Base-by-base conservation (phyloP, 495 filamentous ascomycete genomes). In the Podospora bellae-mahoneyi region DNA sequence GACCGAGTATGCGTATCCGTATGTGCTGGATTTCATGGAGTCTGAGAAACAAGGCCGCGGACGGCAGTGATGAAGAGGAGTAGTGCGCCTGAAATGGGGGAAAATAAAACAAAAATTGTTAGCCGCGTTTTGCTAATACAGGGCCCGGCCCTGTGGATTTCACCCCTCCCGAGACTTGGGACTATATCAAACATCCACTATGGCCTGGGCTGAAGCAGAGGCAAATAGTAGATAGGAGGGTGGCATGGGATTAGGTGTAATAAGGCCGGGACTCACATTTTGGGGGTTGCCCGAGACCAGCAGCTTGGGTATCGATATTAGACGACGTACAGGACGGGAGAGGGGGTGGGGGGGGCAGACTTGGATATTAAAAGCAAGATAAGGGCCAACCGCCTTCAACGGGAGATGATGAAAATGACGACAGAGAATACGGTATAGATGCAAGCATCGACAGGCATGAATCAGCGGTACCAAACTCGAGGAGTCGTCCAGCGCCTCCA, bases 151-250 rank as follows among this genome's bases (percentile, higher is more conserved):
- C 61, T 39, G 61, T 63, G 61, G 61, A 63, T 63, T 58, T 63
- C 61, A 39, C 32, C 61, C 61, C 61, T 48, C 39, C 39, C 39
- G 9, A 18, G 39, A 48, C 30, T 63, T 39, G 61, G 61, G 16
- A 16, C 55, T 58, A 19, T 58, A 39, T 63, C 61, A 48, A 20
- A 44, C 61, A 63, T 23, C 61, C 59, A 61, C 59, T 61, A 61
- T 61, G 19, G 6, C 23, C 28, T 27, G 59, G 59, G 59, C 20
- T 32, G 28, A 61, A 32, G 59, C 28, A 61, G 59, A 63, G 18
- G 19, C 34, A 48, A 48, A 10, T 5, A 7, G 30, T 23, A 20
- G 57, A 66, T 69, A 67, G 72, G 32, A 66, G 70, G 66, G 57
- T 64, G 66, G 62, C 39, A 54, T 60, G 28, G 27, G 30, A 6